Percentiles rank a stretch among this genome's conserved stretches.
Conservation (phyloP, 139 green algal species). For the Asterochloris erici region DNA sequence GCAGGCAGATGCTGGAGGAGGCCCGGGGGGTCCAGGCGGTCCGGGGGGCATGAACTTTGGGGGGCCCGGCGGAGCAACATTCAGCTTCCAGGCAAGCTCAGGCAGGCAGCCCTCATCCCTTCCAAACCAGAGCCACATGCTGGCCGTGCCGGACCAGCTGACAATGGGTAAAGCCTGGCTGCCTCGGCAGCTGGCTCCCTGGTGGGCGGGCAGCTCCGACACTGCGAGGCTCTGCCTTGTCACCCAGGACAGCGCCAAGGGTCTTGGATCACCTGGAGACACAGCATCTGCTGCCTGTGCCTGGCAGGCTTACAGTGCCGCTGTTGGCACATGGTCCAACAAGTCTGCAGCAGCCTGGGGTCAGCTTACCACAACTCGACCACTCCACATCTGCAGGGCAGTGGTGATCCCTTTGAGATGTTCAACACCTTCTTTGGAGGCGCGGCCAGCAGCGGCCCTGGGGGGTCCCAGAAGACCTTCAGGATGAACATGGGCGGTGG, state of each 20-base stretch:
- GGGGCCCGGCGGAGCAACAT: slow-evolving; percentile 36
- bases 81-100: slow-evolving; percentile 56
- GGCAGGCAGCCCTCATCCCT: not conserved
- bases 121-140: no score
- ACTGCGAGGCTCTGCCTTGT: not conserved
- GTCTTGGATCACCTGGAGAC: not conserved
- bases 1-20: slow-evolving; percentile 33
- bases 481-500: slow-evolving; percentile 39
- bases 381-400: slow-evolving; percentile 23
- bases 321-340: not conserved
- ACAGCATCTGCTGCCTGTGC: no score
- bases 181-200: no score
- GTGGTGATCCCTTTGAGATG: slow-evolving; percentile 70
- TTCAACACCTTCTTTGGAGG: slow-evolving; percentile 79
- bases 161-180: no score
- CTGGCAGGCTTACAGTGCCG: not conserved
- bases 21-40: slow-evolving; percentile 21
- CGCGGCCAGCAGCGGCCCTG: slow-evolving; percentile 21
- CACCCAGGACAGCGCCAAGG: not conserved
- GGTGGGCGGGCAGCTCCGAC: no score
- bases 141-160: no score
- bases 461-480: slow-evolving; percentile 27
- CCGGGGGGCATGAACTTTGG: slow-evolving; percentile 24
- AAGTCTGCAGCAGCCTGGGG: not conserved
- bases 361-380: no score